These are phyloP conservation scores for Fusarium buharicum DNA, from an alignment of 2,329 filamentous ascomycete species.

Conservation along the genomic window DNA sequence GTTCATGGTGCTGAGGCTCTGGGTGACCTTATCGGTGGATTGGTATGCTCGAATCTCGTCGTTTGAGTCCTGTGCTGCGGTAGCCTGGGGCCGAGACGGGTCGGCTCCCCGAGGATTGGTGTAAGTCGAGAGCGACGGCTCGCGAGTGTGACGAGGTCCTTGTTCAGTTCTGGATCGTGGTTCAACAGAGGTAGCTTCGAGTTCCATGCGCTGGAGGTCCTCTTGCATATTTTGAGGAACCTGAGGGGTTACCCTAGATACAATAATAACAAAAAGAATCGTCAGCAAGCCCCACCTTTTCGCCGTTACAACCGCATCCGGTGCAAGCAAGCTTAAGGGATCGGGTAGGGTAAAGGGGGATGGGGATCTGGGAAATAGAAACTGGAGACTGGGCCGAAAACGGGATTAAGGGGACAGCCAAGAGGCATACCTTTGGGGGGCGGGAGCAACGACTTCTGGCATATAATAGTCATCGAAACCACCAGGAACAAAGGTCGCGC, in stretches of 20 bases:
- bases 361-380: conserved; percentile 34
- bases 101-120: conserved; percentile 47
- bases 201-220: conserved; percentile 89
- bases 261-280: conserved; percentile 46
- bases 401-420: conserved; percentile 29
- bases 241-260: conserved; percentile 86
- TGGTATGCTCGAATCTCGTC: conserved; percentile 55
- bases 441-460: conserved; percentile 68
- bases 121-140: conserved; percentile 57
- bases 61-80: conserved; percentile 48
- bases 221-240: conserved; percentile 97
- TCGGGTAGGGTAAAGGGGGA: conserved; percentile 26
- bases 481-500: conserved; percentile 68
- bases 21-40: conserved; percentile 51
- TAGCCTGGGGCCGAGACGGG: conserved; percentile 47
- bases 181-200: conserved; percentile 70
- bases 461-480: conserved; percentile 70
- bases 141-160: conserved; percentile 54
- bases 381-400: conserved; percentile 34
- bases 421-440: conserved; percentile 65
- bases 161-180: conserved; percentile 49
- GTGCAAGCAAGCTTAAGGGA: conserved; percentile 36
- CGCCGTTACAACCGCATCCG: conserved; percentile 45
- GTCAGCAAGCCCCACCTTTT: conserved; percentile 54
- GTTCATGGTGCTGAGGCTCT: conserved; percentile 56